Evolutionary conservation across 768 basidiomycete species (phyloP), one percentile per base, ranked within the genome.

Genomic region (Leccinum aurantiacum): DNA sequence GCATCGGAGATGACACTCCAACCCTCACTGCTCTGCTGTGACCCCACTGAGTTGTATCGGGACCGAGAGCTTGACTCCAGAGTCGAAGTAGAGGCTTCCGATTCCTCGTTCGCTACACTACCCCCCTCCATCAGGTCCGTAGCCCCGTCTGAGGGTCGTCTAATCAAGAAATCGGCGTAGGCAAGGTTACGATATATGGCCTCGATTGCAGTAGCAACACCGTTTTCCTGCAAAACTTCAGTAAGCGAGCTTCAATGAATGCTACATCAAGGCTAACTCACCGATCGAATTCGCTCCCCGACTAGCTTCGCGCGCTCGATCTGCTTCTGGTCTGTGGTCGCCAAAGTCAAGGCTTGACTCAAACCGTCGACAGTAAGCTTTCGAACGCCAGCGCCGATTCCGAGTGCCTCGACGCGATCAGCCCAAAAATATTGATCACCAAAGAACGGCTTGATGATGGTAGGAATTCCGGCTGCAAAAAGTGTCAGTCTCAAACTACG

Each of bases 381-480:
- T 66, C 91, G 85, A 54, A 99, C 88, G 54, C 89, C 86, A 31
- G 87, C 82, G 49, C 96, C 97, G 53, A 98, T 86, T 38, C 95
- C 95, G 46, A 99, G 82, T 2, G 95, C 93, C 73, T 97, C 94
- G n/a, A 98, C 93, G 29, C 96, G 89, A 74, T 99, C 93, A 3
- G 93, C 93, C 94, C 94, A 98, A 77, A 98, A 96, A 72, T 90
- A 93, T 68, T 98, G 95, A 72, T 98, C 95, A 3, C 97, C 96
- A 67, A 98, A 99, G 83, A 98, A 99, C 0, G 97, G 96, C 63
- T 88, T 88, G 71, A 98, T 93, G 67, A 99, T 90, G 1, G 95
- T 98, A 1, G 97, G 96, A 55, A 94, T 90, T 8, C 93, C 94
- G 60, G 93, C 93, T 91, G 53, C 6, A 27, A 41, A 8, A 8